Base-by-base conservation (phyloP, 1,284 basidiomycete species). In the Marasmius tenuissimus region DNA sequence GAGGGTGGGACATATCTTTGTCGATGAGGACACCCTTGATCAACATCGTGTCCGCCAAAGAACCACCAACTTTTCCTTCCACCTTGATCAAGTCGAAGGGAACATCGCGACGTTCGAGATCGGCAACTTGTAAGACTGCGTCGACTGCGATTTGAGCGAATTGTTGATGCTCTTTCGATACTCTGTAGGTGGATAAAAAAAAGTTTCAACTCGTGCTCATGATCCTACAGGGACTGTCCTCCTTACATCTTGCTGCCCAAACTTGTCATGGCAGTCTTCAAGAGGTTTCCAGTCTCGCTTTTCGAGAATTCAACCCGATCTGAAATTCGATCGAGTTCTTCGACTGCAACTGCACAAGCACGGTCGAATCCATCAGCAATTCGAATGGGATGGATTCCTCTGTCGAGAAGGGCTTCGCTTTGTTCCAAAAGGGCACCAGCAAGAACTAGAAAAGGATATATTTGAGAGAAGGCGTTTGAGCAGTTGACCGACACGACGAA, bases 51-150 rank as follows among this genome's bases (percentile, higher is more conserved):
- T 99, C 97, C 38, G 94, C 94, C 52, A 99, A 86, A 9, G 94
- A 94, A 50, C 97, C 97, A 59, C 97, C 97, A 66, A 98, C 96
- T 81, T 99, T 99, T 72, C 97, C 97, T 71, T 98, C 94, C 37
- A 99, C 97, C 77, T 99, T 99, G 86, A 99, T 98, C 66, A 99
- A 84, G 79, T 99, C 97, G 76, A 99, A 99, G 63, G 94, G 92
- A 27, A 99, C 97, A 75, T 99, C 97, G 63, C 89, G 89, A 61
- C 97, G 91, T 67, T 96, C 89, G 58, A 99, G 83, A 75, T 99
- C 97, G 14, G 97, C 97, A 10, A 99, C 97, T 0, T 92, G 88
- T 50, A 99, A 81, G 14, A 99, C 97, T 18, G 97, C 94, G 70
- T 99, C 96, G 50, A 98, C 95, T 18, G 97, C 97, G 69, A 99